Conservation (phyloP, 805 yeast species). For the Cyberlindnera bimundalis region DNA sequence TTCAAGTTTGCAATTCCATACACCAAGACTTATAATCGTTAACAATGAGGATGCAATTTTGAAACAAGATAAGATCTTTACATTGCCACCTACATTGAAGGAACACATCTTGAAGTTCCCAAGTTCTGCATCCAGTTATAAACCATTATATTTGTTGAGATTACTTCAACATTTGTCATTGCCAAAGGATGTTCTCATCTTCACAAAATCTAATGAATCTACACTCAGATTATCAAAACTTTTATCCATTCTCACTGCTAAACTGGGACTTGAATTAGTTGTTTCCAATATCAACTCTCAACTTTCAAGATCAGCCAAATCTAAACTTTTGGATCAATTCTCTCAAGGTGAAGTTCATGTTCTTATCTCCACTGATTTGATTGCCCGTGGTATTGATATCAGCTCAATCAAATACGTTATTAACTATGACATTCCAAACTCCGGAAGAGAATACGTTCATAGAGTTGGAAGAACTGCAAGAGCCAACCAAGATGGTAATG, state of each 20-base stretch:
- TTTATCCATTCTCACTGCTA: conserved; percentile 39
- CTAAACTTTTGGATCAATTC: conserved; percentile 58
- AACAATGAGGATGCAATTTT: conserved; percentile 46
- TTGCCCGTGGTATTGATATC: conserved; percentile 94
- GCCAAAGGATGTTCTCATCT: conserved; percentile 48
- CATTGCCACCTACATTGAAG: conserved; percentile 50
- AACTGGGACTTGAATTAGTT: conserved; percentile 16
- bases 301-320: conserved; percentile 49
- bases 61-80: conserved; percentile 51
- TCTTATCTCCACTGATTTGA: conserved; percentile 80
- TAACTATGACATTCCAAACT: conserved; percentile 87
- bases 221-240: conserved; percentile 75
- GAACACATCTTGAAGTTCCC: conserved; percentile 40
- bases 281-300: conserved; percentile 57
- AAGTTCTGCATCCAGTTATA: conserved; percentile 43
- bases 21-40: conserved; percentile 73
- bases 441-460: conserved; percentile 90
- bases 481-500: conserved; percentile 76
- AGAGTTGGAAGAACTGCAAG: conserved; percentile 97
- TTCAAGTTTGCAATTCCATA: conserved; percentile 61
- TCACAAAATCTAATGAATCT: conserved; percentile 79
- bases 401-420: conserved; percentile 66
- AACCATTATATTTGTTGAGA: conserved; percentile 71
- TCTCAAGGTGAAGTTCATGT: conserved; percentile 48
- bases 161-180: conserved; percentile 39